Percentiles rank a stretch among this genome's conserved stretches.
Evolutionary conservation across 140 eudicot species (phyloP).

Genomic region (Bidens hawaiensis): DNA sequence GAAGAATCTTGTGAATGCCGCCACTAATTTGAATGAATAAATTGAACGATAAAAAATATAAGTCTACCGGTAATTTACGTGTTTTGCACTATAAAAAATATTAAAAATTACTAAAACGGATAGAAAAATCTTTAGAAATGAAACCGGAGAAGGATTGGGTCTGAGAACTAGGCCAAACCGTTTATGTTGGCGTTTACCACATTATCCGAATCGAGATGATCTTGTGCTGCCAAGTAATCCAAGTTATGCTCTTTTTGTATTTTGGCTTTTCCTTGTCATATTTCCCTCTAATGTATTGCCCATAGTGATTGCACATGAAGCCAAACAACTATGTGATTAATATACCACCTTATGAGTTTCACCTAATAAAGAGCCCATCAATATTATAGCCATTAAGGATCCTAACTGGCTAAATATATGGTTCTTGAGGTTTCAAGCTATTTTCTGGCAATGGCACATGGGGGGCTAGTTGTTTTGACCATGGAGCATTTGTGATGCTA

Average conservation of each 20-base stretch:
- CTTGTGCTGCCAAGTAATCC: too few species aligned
- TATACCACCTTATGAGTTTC: neutral
- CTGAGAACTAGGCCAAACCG: too few species aligned
- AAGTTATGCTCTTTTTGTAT: too few species aligned
- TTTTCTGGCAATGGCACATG: constrained; percentile 3
- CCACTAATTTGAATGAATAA: constrained; percentile 20
- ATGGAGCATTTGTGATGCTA: constrained; percentile 4
- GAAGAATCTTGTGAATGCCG: constrained; percentile 52
- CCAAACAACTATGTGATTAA: neutral
- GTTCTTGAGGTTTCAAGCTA: neutral
- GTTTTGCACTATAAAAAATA: too few species aligned
- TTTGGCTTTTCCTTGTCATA: too few species aligned
- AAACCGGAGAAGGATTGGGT: too few species aligned
- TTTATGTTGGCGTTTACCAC: too few species aligned
- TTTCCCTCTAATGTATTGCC: neutral
- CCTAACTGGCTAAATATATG: neutral
- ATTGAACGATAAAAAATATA: constrained; percentile 1
- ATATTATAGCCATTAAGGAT: neutral
- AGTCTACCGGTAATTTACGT: too few species aligned
- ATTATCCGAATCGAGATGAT: too few species aligned
- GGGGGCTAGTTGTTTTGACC: neutral
- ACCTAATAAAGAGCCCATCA: neutral
- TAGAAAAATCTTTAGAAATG: too few species aligned
- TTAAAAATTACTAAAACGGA: too few species aligned
- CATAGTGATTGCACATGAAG: neutral